Evolutionary conservation across 352 stramenopile species (phyloP), one percentile per base, ranked within the genome.

Genomic region (Phytophthora pseudosyringae): DNA sequence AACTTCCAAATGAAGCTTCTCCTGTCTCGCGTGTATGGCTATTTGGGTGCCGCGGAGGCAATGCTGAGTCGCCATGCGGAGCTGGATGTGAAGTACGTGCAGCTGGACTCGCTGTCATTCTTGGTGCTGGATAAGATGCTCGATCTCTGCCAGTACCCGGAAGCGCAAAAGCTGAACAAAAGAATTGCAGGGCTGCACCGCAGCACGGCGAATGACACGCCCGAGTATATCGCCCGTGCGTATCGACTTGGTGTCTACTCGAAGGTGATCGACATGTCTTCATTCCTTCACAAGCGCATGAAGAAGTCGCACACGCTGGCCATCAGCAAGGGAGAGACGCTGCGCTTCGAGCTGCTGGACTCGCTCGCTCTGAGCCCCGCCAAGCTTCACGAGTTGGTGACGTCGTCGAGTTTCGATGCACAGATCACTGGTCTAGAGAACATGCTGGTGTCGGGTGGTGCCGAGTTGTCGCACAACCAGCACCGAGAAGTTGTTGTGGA

Each of bases 1-100:
- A 96, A 96, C 58, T 96, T 96, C 64, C 88, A 96, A 73, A 94
- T 96, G 86, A 94, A 94, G 71, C 73, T 96, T n/a, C 64, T 94
- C 10, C 70, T 96, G 31, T 88, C 76, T 25, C 88, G 82, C 18
- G 69, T 96, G 26, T 96, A 96, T 61, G 81, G 68, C 8, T 90
- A 89, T 38, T 50, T 96, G 16, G 85, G 78, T n/a, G 83, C 84
- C 9, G 76, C 76, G 15, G 63, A 81, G 5, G 81, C 85, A 2
- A 89, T 95, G 77, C 62, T 91, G 18, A 62, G 41, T 15, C 80
- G 83, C 29, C 84, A 95, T 62, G 70, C 71, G 8, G 86, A 94
- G 56, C 75, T 96, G 10, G 86, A 96, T 52, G 69, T 94, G 32
- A 96, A 96, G 73, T 88, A 96, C 49, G 77, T 96, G 43, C 88